Percentiles rank a stretch among this genome's conserved stretches.
Evolutionary conservation across 495 filamentous ascomycete genomes (phyloP).

Genomic region (Annulohypoxylon moriforme): DNA sequence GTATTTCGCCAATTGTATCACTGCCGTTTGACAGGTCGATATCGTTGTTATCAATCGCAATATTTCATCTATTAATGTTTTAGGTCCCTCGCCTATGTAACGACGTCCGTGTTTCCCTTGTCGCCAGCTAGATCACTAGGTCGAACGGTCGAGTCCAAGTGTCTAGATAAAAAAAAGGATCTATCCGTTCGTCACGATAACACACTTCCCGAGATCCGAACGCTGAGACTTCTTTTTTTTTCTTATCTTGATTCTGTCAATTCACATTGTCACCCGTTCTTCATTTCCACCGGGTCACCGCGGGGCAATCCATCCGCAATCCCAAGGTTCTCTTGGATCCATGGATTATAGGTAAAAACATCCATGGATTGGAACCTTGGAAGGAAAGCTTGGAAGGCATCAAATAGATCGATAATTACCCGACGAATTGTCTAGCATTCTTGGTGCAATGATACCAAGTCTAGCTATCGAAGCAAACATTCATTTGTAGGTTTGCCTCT

Average conservation of each 20-base stretch:
- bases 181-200: constrained; percentile 38
- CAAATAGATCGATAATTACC: constrained; percentile 18
- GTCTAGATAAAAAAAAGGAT: constrained; percentile 38
- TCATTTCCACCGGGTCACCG: neutral
- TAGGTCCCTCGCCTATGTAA: constrained; percentile 24
- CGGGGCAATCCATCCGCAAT: constrained; percentile 27
- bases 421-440: neutral
- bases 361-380: neutral
- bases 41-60: constrained; percentile 28
- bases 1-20: constrained; percentile 25
- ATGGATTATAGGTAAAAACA: neutral
- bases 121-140: neutral
- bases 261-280: neutral
- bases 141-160: constrained; percentile 31
- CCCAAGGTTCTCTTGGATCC: neutral
- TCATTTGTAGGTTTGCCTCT: neutral
- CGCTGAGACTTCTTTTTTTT: constrained; percentile 12
- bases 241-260: constrained; percentile 7
- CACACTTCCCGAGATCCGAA: constrained; percentile 41
- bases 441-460: neutral
- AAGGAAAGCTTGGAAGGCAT: neutral
- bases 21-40: constrained; percentile 20
- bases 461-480: constrained; percentile 5
- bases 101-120: constrained; percentile 14
- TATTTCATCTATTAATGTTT: constrained; percentile 40